phyloP scores from a whole-genome alignment of 169 alveolate species.

The Babesia ovata region DNA sequence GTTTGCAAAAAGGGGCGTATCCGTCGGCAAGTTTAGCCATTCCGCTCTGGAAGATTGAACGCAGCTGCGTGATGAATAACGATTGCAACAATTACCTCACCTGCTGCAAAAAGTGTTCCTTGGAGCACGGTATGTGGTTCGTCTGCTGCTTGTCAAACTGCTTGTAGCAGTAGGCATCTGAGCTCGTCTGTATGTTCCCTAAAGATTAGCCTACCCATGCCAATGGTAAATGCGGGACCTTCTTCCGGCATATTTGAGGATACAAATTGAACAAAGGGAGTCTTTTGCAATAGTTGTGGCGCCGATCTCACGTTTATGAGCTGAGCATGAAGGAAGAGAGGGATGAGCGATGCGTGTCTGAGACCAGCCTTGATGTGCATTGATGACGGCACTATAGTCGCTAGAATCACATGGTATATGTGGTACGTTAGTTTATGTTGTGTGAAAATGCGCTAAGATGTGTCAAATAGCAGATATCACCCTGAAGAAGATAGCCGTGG shows the following conservation, averaged over 20 bases:
- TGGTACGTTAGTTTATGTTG: too few species aligned
- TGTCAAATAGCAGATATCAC: too few species aligned
- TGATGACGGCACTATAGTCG: too few species aligned
- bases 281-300: not conserved
- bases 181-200: not conserved
- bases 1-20: conserved; percentile 98
- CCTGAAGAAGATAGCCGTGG: too few species aligned
- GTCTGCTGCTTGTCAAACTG: conserved; percentile 72
- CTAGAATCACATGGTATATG: too few species aligned
- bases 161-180: conserved; percentile 75
- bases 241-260: conserved; percentile 2
- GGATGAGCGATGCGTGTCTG: too few species aligned
- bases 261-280: not conserved
- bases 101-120: conserved; percentile 68
- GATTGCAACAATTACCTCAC: conserved; percentile 5
- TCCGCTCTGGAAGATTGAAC: conserved; percentile 61
- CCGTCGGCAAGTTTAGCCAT: conserved; percentile 83
- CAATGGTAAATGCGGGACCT: conserved; percentile 2
- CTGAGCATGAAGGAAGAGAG: too few species aligned
- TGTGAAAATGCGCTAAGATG: too few species aligned
- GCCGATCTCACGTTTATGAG: too few species aligned
- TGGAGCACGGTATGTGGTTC: conserved; percentile 72
- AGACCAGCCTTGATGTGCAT: too few species aligned
- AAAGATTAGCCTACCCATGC: conserved; percentile 24
- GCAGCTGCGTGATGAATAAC: not conserved